Evolutionary conservation across 352 stramenopile species (phyloP).

Genomic region (Phytophthora citrophthora): DNA sequence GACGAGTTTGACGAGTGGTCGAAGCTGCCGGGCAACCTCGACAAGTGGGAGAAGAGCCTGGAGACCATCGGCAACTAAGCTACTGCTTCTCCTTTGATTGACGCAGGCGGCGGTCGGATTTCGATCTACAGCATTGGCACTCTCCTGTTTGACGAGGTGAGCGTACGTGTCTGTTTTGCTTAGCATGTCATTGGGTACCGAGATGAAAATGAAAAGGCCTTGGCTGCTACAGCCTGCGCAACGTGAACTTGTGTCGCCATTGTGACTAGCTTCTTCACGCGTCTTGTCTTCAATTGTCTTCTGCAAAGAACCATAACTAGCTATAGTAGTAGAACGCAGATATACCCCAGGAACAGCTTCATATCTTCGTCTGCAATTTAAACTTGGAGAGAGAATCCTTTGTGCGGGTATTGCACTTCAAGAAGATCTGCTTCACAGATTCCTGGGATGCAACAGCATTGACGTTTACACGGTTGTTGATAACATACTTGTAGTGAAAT

Average conservation of each 20-base stretch:
- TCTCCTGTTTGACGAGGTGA: slow-evolving; percentile 14
- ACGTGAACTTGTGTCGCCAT: slow-evolving; percentile 35
- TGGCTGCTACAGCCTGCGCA: slow-evolving; percentile 34
- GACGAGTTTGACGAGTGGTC: slow-evolving; percentile 90
- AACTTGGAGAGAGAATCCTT: no score
- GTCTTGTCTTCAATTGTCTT: not conserved
- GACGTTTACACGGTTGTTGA: slow-evolving; percentile 13
- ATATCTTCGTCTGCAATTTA: no score
- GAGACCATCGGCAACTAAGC: slow-evolving; percentile 85
- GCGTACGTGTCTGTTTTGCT: slow-evolving; percentile 1
- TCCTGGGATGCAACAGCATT: not conserved
- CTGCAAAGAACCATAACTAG: not conserved
- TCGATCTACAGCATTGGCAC: not conserved
- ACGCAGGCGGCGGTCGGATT: slow-evolving; percentile 20
- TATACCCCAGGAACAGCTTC: not conserved
- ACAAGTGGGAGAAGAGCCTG: slow-evolving; percentile 90
- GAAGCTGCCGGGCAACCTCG: slow-evolving; percentile 83
- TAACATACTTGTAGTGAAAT: slow-evolving; percentile 33
- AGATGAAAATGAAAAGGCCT: slow-evolving; percentile 43
- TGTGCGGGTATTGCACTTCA: not conserved
- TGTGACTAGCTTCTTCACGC: slow-evolving; percentile 11
- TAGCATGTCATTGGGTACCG: slow-evolving; percentile 17
- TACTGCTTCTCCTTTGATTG: slow-evolving; percentile 6
- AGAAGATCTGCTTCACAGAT: not conserved
- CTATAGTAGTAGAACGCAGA: no score